Base-by-base conservation (phyloP, 371 early-diverging fungal genomes). In the Mucor lusitanicus region DNA sequence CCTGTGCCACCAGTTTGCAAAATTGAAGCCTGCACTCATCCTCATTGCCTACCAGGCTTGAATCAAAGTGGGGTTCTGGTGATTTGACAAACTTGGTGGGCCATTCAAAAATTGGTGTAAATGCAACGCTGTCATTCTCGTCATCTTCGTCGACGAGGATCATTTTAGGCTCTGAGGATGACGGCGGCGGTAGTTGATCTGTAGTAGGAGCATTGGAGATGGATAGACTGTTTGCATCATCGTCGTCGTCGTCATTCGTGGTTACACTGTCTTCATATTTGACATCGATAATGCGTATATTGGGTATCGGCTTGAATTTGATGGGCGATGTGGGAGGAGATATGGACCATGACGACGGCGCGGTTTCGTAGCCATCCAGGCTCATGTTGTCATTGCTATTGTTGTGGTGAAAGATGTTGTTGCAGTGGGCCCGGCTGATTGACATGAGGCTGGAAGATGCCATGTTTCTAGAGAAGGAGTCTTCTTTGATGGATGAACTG, bases 1-100 rank as follows among this genome's bases (percentile, higher is more conserved):
- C 76, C 6, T 72, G 68, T 37, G 57, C 39, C 8, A 79, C 33
- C 68, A 76, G 54, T 11, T 68, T 56, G 15, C 67, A 63, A 61
- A 78, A 74, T 17, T 65, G 71, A 0, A 39, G 58, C 57, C 56
- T 70, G 30, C 72, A 75, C 35, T 62, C 58, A 17, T 40, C 39
- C 64, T 78, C 78, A 44, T 73, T 68, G 19, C 44, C 53, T 35
- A 62, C 32, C 1, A 65, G 55, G 5, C 17, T 9, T 28, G 61
- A 32, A 32, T 59, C 54, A 21, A 70, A 70, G 11, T 63, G 53
- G 5, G 70, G 70, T 13, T 70, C 70, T 12, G 32, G n/a, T 19
- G 60, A 25, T 3, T 44, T 5, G 12, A 1, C 12, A 15, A 23
- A 53, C 19, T 48, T 23, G 6, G 54, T 12, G 3, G 64, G 48